Percentiles rank a stretch among this genome's conserved stretches.
Conservation (phyloP, 2,329 filamentous ascomycete genomes). For the Colletotrichum spaethianum region DNA sequence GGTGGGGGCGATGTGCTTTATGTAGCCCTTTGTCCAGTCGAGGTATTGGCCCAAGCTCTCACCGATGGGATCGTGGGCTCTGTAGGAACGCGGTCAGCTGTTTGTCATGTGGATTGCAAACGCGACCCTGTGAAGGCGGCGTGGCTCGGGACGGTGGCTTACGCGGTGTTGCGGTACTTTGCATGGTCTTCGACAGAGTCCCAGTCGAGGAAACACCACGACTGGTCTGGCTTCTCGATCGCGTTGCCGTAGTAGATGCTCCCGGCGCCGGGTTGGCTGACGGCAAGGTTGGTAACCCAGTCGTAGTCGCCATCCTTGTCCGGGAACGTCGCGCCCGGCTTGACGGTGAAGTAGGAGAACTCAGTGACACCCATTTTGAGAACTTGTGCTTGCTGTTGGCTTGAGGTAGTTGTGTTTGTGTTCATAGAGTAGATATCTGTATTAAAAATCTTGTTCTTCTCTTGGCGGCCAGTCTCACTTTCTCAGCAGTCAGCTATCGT, state of each 20-base stretch:
- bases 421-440: no score
- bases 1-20: slow-evolving; percentile 59
- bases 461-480: fast-evolving
- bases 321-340: slow-evolving; percentile 40
- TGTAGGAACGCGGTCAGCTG: background rate
- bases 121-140: no score
- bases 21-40: slow-evolving; percentile 32
- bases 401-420: background rate
- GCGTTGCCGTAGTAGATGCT: slow-evolving; percentile 45
- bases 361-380: slow-evolving; percentile 43
- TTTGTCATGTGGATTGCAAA: no score
- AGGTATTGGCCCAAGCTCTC: background rate
- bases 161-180: slow-evolving; percentile 43
- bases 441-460: background rate
- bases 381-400: background rate
- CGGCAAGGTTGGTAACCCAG: slow-evolving; percentile 41
- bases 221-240: slow-evolving; percentile 44
- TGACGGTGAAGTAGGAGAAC: slow-evolving; percentile 43
- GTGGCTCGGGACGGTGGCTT: background rate
- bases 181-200: slow-evolving; percentile 43
- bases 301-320: slow-evolving; percentile 40
- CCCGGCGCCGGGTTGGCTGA: slow-evolving; percentile 44
- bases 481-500: background rate
- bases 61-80: slow-evolving; percentile 2
- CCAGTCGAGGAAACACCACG: slow-evolving; percentile 48